A percentile compares a stretch with the other conserved stretches of the same genome.
Evolutionary conservation across 257 asterid species (phyloP).

Genomic region (Solanum paucissectum): DNA sequence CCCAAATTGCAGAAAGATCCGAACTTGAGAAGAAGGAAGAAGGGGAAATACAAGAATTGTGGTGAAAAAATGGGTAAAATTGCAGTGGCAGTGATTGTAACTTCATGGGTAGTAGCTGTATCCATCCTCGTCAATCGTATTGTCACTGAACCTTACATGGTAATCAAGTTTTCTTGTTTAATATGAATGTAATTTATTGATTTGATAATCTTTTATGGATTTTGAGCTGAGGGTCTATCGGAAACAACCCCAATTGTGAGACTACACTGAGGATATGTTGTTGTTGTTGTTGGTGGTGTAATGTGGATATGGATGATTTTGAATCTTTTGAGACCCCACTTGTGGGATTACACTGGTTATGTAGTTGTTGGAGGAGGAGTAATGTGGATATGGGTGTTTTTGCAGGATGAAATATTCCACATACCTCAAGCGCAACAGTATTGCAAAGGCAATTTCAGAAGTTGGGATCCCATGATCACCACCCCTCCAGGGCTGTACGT

Average conservation of each 20-base stretch:
- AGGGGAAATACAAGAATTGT: background rate
- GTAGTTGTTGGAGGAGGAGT: background rate
- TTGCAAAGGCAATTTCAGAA: constrained; percentile 71
- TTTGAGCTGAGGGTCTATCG: background rate
- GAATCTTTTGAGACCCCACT: background rate
- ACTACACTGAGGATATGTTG: background rate
- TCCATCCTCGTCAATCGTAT: constrained; percentile 58
- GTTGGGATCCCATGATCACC: constrained; percentile 99
- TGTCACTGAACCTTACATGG: constrained; percentile 93
- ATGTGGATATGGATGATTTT: background rate
- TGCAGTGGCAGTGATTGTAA: constrained; percentile 37
- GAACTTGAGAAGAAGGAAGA: background rate
- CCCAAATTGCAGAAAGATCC: background rate
- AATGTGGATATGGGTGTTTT: background rate
- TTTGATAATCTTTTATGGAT: background rate
- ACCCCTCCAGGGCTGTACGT: constrained; percentile 98
- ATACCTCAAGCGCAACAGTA: constrained; percentile 79
- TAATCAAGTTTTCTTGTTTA: background rate
- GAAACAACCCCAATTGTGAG: background rate
- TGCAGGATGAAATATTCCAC: constrained; percentile 96
- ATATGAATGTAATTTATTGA: background rate
- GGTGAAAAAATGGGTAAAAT: constrained; percentile 45
- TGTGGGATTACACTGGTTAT: background rate
- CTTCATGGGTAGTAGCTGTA: constrained; percentile 54
- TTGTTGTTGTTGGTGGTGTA: background rate